These are phyloP conservation scores for Aspergillus terreus DNA, from an alignment of 2,329 filamentous ascomycete genomes.

Conservation along the genomic window DNA sequence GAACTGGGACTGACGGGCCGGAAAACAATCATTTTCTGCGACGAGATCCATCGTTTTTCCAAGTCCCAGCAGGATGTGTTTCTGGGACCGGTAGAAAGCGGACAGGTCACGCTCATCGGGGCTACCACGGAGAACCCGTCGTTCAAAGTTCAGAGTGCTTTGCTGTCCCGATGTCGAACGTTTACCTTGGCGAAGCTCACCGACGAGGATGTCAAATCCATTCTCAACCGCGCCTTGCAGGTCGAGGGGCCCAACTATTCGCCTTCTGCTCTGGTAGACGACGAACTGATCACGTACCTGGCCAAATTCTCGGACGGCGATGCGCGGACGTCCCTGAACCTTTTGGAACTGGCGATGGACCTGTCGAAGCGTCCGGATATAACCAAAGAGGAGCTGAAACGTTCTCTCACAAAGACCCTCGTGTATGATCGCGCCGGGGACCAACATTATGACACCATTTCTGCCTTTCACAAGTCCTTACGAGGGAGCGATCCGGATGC, in stretches of 20 bases:
- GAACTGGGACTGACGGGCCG: slow-evolving; percentile 78
- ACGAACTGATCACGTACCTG: slow-evolving; percentile 75
- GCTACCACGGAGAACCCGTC: slow-evolving; percentile 97
- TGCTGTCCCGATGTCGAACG: slow-evolving; percentile 84
- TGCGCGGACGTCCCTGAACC: slow-evolving; percentile 85
- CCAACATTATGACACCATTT: slow-evolving; percentile 97
- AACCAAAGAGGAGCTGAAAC: slow-evolving; percentile 74
- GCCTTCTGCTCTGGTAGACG: slow-evolving; percentile 61
- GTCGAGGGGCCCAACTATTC: slow-evolving; percentile 54
- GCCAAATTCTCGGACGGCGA: slow-evolving; percentile 87
- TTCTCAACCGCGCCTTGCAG: slow-evolving; percentile 70
- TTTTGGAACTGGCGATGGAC: slow-evolving; percentile 83
- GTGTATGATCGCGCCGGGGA: slow-evolving; percentile 95
- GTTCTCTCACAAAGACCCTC: slow-evolving; percentile 80
- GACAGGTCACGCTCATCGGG: slow-evolving; percentile 85
- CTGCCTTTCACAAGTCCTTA: slow-evolving; percentile 93
- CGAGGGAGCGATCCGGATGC: slow-evolving; percentile 84
- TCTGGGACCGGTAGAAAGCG: slow-evolving; percentile 83
- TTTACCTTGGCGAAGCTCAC: slow-evolving; percentile 79
- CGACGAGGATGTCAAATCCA: slow-evolving; percentile 66
- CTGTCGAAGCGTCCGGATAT: slow-evolving; percentile 62
- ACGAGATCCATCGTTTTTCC: slow-evolving; percentile 90
- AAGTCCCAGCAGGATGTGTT: slow-evolving; percentile 96
- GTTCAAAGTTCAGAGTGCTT: slow-evolving; percentile 84
- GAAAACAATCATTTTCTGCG: slow-evolving; percentile 94